Evolutionary conservation across 352 stramenopile species (phyloP).

Genomic region (Globisporangium heterothallicum): DNA sequence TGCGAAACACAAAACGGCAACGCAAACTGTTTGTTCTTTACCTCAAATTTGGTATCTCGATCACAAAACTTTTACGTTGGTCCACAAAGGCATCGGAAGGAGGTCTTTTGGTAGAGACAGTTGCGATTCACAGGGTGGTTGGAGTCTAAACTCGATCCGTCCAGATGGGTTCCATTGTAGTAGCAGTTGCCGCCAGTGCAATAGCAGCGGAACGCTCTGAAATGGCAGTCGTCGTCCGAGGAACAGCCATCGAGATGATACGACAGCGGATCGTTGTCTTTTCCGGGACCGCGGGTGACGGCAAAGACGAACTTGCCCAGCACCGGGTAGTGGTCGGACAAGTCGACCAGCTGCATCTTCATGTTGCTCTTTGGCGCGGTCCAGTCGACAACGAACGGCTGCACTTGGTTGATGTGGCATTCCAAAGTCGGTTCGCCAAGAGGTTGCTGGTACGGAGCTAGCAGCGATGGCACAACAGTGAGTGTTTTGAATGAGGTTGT

Average conservation of each 20-base stretch:
- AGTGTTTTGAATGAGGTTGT: neutral
- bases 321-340: constrained; percentile 81
- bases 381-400: constrained; percentile 60
- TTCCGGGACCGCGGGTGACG: constrained; percentile 30
- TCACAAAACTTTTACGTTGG: constrained; percentile 33
- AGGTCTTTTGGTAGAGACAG: constrained; percentile 67
- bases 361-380: constrained; percentile 42
- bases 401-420: constrained; percentile 47
- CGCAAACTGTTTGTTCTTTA: too few relatives aligned
- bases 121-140: constrained; percentile 69
- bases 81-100: constrained; percentile 56
- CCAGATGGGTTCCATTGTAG: constrained; percentile 46
- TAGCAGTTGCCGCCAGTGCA: constrained; percentile 64
- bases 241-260: constrained; percentile 78
- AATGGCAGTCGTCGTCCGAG: constrained; percentile 62
- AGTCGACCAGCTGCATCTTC: constrained; percentile 55
- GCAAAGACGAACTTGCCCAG: constrained; percentile 62
- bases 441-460: constrained; percentile 72
- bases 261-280: constrained; percentile 44
- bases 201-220: constrained; percentile 65
- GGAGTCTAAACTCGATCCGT: constrained; percentile 48
- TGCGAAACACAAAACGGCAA: too few relatives aligned
- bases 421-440: constrained; percentile 43
- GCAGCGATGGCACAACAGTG: neutral
- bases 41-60: too few relatives aligned